Base-by-base conservation (phyloP, 2,329 filamentous ascomycete species). In the Capronia epimyces region DNA sequence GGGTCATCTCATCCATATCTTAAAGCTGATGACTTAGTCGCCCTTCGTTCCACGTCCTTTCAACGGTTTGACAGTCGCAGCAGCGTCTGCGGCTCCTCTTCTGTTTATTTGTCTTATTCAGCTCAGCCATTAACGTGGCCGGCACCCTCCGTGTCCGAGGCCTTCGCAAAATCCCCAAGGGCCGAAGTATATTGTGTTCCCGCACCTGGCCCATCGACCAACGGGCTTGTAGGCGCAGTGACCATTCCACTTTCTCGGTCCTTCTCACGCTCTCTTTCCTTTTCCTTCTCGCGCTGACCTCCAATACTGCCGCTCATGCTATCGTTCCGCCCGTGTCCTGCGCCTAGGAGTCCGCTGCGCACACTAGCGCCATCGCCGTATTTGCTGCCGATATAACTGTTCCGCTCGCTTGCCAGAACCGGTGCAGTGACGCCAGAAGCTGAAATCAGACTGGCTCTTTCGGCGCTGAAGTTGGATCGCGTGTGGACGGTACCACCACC, bases 341-440 rank as follows among this genome's bases (percentile, higher is more conserved):
- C 81, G 66, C 95, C 90, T 2, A 87, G 66, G 1, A 85, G 71
- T 0, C 87, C 88, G 66, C 88, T 95, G 47, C 87, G 79, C 24
- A 94, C 74, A 63, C 89, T 95, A 8, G 83, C 82, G 1, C 80
- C 86, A 59, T 95, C 88, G 3, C 77, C 81, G 16, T 64, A 67
- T 55, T 75, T 74, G 62, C 74, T 80, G 52, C 81, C 81, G 63
- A 95, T 91, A 56, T 86, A 80, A 68, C 87, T 94, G 65, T 86
- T 91, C 43, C 90, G 78, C 63, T 95, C 90, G 51, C 84, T 85
- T 5, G 79, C 74, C 6, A 87, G 69, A 10, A 81, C 78, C 4
- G 84, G 82, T 1, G 79, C 79, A 13, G 50, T 57, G 3, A 81
- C 75, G 12, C 86, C 86, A 0, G 84, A 83, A 0, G 83, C 78